Percentiles rank a stretch among this genome's conserved stretches.
These are phyloP conservation scores for Brachypodium distachyon DNA, from an alignment of 202 grass and related monocot species.

Conservation along the genomic window DNA sequence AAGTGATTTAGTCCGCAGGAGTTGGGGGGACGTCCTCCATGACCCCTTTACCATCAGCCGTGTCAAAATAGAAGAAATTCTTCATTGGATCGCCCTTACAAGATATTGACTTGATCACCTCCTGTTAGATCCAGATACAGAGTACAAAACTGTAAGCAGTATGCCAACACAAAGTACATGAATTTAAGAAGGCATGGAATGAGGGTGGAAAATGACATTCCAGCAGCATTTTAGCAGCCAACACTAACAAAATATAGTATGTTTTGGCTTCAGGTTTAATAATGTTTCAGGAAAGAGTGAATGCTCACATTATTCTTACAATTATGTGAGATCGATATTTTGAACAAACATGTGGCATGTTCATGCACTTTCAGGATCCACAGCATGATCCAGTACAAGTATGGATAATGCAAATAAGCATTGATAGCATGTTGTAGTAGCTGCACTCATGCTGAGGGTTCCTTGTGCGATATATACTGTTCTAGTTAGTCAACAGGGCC, in stretches of 20 bases:
- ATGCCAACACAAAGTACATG: not conserved
- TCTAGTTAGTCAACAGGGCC: too few species aligned
- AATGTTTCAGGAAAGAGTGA: not conserved
- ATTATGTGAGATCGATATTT: not conserved
- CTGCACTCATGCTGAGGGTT: too few species aligned
- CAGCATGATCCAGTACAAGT: not conserved
- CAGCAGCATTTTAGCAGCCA: not conserved
- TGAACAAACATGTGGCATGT: not conserved
- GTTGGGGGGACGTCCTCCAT: constrained; percentile 57
- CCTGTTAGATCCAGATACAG: constrained; percentile 33
- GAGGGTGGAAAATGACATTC: not conserved
- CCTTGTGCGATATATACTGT: too few species aligned
- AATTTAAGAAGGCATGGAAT: not conserved
- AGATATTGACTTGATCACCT: constrained; percentile 96
- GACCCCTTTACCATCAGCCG: constrained; percentile 71
- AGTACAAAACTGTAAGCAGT: not conserved
- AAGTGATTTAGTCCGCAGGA: not conserved
- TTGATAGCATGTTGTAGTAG: not conserved
- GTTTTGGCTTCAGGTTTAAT: not conserved
- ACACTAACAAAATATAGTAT: not conserved
- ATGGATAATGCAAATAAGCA: not conserved
- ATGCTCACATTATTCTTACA: not conserved
- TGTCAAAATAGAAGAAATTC: constrained; percentile 86
- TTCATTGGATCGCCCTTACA: constrained; percentile 89
- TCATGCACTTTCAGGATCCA: not conserved